Evolutionary conservation across 176 grass and related monocot species (phyloP).

Genomic region (Carex parvula): DNA sequence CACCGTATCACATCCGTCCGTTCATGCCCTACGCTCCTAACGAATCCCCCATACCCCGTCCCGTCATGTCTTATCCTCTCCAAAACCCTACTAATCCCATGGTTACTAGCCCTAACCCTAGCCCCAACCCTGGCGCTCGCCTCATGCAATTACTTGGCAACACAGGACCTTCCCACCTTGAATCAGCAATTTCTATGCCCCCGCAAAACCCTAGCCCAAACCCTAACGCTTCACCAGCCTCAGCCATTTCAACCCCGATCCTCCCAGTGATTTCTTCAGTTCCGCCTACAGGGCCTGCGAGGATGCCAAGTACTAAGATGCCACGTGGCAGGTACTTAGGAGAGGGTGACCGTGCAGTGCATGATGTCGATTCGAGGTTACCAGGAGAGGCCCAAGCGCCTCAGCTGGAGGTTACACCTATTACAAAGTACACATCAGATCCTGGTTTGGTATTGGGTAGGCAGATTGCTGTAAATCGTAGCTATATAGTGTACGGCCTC

Average conservation of each 20-base stretch:
- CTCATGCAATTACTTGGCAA: constrained; percentile 89
- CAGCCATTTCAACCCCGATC: constrained; percentile 31
- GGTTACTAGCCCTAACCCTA: constrained; percentile 30
- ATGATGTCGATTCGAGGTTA: constrained; percentile 78
- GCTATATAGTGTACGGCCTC: constrained; percentile 90
- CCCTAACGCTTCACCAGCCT: neutral
- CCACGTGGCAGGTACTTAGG: constrained; percentile 67
- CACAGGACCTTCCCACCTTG: constrained; percentile 38
- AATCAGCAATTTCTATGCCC: constrained; percentile 52
- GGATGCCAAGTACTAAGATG: constrained; percentile 79
- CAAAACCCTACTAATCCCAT: constrained; percentile 44
- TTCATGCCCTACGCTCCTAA: constrained; percentile 48
- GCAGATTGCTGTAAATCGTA: constrained; percentile 84
- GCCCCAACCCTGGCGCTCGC: constrained; percentile 45
- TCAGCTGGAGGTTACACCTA: constrained; percentile 89
- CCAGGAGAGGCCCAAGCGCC: constrained; percentile 66
- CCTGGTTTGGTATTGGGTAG: constrained; percentile 75
- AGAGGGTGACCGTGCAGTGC: constrained; percentile 43
- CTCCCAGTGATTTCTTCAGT: constrained; percentile 41
- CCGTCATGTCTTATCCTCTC: constrained; percentile 31
- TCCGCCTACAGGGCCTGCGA: constrained; percentile 47
- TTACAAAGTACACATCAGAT: constrained; percentile 95
- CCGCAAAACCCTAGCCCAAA: constrained; percentile 24
- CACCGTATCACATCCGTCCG: constrained; percentile 49
- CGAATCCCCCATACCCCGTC: constrained; percentile 28